These are phyloP conservation scores for Circinella umbellata DNA, from an alignment of 371 early-diverging fungal species.

Conservation along the genomic window DNA sequence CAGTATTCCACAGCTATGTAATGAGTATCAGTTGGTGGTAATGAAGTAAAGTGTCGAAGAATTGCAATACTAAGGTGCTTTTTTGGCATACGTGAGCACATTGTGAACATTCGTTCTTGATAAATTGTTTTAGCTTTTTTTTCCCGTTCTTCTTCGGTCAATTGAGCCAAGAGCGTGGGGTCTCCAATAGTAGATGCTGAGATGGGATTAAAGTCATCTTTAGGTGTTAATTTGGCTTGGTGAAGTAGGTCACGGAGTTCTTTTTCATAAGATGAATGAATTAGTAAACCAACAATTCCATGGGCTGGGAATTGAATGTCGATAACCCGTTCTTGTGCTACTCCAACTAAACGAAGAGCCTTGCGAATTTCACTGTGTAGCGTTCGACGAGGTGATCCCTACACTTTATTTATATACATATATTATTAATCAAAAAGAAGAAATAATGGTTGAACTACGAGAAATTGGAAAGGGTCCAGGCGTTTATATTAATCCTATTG, in stretches of 20 bases:
- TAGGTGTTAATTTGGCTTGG: neutral
- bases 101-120: neutral
- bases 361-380: conserved; percentile 9
- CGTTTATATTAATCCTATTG: neutral
- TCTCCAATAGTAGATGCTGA: neutral
- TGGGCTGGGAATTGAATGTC: conserved; percentile 18
- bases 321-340: conserved; percentile 2
- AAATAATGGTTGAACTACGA: neutral
- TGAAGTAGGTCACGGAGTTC: neutral
- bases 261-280: neutral
- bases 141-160: neutral
- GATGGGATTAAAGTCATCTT: neutral
- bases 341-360: neutral
- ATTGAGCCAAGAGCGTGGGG: neutral
- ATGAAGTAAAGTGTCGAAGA: neutral
- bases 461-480: neutral
- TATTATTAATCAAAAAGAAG: too few species aligned
- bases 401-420: too few species aligned
- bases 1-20: neutral
- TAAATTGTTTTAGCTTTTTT: neutral
- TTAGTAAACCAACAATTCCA: conserved; percentile 5
- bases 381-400: neutral
- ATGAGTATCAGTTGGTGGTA: neutral
- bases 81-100: conserved; percentile 7
- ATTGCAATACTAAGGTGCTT: neutral